Evolutionary conservation across 495 filamentous ascomycete genomes (phyloP).

Genomic region (Aspergillus indologenus): DNA sequence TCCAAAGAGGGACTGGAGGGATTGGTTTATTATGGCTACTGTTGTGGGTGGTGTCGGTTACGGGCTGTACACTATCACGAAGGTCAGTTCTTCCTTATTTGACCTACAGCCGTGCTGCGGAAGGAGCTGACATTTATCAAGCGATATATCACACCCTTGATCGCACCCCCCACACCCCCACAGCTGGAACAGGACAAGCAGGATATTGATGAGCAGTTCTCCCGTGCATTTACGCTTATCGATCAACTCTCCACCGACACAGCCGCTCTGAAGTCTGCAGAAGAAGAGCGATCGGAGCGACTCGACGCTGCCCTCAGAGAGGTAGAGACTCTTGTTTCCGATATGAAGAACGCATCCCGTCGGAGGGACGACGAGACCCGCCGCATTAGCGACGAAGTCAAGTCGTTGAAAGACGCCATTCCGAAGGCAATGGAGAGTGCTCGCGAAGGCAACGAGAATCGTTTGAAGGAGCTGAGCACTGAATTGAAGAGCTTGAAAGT

Average conservation of each 20-base stretch:
- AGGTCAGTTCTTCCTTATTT: slow-evolving; percentile 47
- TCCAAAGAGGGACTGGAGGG: slow-evolving; percentile 89
- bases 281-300: slow-evolving; percentile 78
- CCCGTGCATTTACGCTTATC: slow-evolving; percentile 83
- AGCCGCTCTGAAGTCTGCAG: slow-evolving; percentile 75
- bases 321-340: slow-evolving; percentile 75
- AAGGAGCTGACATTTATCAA: slow-evolving; percentile 27
- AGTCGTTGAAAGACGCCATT: slow-evolving; percentile 74
- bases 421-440: slow-evolving; percentile 85
- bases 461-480: slow-evolving; percentile 77
- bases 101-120: neutral
- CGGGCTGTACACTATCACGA: slow-evolving; percentile 80
- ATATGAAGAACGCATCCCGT: slow-evolving; percentile 73
- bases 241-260: slow-evolving; percentile 92
- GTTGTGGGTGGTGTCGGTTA: slow-evolving; percentile 83
- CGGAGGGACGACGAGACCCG: slow-evolving; percentile 82
- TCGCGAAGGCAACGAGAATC: slow-evolving; percentile 74
- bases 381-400: slow-evolving; percentile 81
- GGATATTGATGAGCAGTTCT: slow-evolving; percentile 85
- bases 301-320: slow-evolving; percentile 80
- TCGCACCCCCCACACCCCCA: slow-evolving; percentile 88
- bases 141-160: slow-evolving; percentile 87
- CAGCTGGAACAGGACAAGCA: slow-evolving; percentile 92
- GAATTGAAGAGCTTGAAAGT: slow-evolving; percentile 93
- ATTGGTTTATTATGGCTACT: slow-evolving; percentile 98